phyloP scores from a whole-genome alignment of 1,139 yeast species.

The Suhomyces ambrosiae region DNA sequence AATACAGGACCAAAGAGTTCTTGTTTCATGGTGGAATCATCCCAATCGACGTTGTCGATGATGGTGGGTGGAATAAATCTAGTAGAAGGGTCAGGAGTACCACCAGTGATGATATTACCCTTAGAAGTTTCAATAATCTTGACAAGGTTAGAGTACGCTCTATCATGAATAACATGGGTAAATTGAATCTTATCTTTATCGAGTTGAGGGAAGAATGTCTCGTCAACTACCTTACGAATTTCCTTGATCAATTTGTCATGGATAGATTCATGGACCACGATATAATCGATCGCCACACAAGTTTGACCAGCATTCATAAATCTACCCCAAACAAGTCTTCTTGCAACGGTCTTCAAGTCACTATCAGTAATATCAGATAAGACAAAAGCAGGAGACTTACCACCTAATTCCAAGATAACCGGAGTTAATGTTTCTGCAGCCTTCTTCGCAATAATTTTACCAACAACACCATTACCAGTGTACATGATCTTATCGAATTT shows the following conservation, averaged over 20 bases:
- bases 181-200: slow-evolving; percentile 34
- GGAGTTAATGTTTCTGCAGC: slow-evolving; percentile 90
- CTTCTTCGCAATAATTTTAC: slow-evolving; percentile 72
- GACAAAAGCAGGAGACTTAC: slow-evolving; percentile 84
- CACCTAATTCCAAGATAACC: slow-evolving; percentile 81
- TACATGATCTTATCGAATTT: slow-evolving; percentile 82
- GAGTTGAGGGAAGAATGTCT: slow-evolving; percentile 49
- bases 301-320: slow-evolving; percentile 87
- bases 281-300: slow-evolving; percentile 86
- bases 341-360: slow-evolving; percentile 57
- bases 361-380: slow-evolving; percentile 50
- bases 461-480: slow-evolving; percentile 81
- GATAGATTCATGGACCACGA: slow-evolving; percentile 61
- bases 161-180: slow-evolving; percentile 66
- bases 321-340: slow-evolving; percentile 76
- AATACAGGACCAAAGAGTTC: slow-evolving; percentile 88
- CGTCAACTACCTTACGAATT: slow-evolving; percentile 45
- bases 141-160: slow-evolving; percentile 56
- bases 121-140: slow-evolving; percentile 51
- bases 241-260: slow-evolving; percentile 44
- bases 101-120: slow-evolving; percentile 65
- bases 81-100: slow-evolving; percentile 44
- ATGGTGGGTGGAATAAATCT: slow-evolving; percentile 76
- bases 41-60: slow-evolving; percentile 59
- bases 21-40: slow-evolving; percentile 70